Percentiles rank a stretch among this genome's conserved stretches.
These are phyloP conservation scores for Leishmania mexicana DNA, from an alignment of 208 protist species.

Conservation along the genomic window DNA sequence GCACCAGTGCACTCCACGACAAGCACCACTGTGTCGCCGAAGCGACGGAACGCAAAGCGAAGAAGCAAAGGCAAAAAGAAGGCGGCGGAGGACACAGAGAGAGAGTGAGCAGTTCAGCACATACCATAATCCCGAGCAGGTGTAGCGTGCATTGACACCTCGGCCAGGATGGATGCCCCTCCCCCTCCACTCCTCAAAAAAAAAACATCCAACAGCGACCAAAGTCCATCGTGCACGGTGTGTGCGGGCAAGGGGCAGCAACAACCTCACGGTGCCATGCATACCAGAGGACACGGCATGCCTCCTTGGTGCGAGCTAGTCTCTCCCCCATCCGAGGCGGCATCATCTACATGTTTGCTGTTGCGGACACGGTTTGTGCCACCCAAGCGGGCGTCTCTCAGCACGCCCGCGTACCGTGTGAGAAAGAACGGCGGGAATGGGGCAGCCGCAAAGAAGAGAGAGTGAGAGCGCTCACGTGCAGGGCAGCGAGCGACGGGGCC, in stretches of 20 bases:
- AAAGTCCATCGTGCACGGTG: no score
- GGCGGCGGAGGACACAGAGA: background rate
- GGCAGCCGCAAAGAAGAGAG: background rate
- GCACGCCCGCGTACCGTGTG: background rate
- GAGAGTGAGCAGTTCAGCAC: background rate
- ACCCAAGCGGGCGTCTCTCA: background rate
- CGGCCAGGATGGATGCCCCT: background rate
- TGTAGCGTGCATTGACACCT: background rate
- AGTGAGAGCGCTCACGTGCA: background rate
- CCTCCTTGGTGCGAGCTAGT: background rate
- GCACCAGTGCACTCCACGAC: background rate
- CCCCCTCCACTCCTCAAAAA: no score
- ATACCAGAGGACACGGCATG: background rate
- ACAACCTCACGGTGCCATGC: background rate
- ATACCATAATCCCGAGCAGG: background rate
- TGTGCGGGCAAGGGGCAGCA: no score
- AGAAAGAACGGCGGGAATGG: background rate
- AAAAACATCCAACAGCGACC: no score
- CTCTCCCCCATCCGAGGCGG: no score
- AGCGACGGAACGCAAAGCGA: background rate
- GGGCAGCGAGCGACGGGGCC: background rate
- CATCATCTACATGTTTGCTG: background rate
- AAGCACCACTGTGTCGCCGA: background rate
- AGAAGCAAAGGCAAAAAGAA: background rate
- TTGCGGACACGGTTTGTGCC: background rate